Evolutionary conservation across 352 stramenopile species (phyloP), one percentile per base, ranked within the genome.

Genomic region (Aphanomyces astaci): DNA sequence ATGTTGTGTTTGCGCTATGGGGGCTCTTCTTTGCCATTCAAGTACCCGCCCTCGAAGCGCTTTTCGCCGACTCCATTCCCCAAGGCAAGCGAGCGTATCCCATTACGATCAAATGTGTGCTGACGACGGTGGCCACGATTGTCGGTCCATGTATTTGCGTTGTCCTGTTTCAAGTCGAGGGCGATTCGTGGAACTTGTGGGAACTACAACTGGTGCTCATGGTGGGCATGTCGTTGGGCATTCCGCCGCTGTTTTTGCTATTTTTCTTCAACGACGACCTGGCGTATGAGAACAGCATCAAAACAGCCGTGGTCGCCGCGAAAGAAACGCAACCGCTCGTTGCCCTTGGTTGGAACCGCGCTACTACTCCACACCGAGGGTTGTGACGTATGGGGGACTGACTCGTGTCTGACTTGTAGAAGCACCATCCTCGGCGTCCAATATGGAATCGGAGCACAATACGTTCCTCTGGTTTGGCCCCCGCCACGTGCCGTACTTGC

Each of bases 51-150:
- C 81, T 90, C 71, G 82, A 90, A 59, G 82, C 82, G 59, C 71
- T 90, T 1, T 90, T 90, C 57, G 82, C 82, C 24, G 82, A 90
- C 51, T 90, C 82, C 28, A 88, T 90, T 63, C 80, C 79, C 63
- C 77, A 85, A 45, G 80, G 82, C 39, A 75, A 78, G 56, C 75
- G 82, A 19, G 88, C 80, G 53, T 87, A 79, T 49, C 82, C 82
- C 1, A 88, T 89, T 72, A 89, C 86, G 79, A 83, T 90, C 77
- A 90, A 90, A 75, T 89, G 89, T 80, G 86, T 87, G 63, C 78
- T 90, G 45, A 79, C 74, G 74, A 90, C 89, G 59, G 54, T 88
- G 3, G 82, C 82, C 39, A 79, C 86, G 67, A 80, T 86, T 59
- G 70, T 89, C 13, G 82, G 82, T 0, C 82, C 82, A 4, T 27